A percentile compares a stretch with the other conserved stretches of the same genome.
Conservation (phyloP, 306 rosid species). For the Delonix regia region DNA sequence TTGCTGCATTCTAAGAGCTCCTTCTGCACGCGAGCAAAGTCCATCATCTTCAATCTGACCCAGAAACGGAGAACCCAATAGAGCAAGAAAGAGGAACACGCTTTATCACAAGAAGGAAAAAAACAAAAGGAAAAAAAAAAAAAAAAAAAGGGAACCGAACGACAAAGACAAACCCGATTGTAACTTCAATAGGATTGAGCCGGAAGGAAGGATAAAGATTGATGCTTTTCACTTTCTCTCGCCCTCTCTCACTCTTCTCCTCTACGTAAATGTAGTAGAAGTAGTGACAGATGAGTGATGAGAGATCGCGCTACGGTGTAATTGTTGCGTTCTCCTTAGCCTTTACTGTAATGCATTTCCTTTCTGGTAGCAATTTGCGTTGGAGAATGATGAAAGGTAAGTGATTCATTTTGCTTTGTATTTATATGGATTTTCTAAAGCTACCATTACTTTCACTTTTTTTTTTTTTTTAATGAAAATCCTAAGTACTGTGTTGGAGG, state of each 20-base stretch:
- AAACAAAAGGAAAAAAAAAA: background rate
- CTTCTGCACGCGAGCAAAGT: conserved; percentile 92
- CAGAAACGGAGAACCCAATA: background rate
- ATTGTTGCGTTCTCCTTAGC: too few relatives aligned
- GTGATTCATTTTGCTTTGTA: too few relatives aligned
- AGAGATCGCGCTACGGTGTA: too few relatives aligned
- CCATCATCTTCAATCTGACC: conserved; percentile 71
- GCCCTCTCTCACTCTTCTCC: background rate
- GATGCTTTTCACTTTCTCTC: background rate
- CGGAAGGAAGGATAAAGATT: background rate
- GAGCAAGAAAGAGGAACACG: background rate
- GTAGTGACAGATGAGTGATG: too few relatives aligned
- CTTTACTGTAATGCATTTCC: too few relatives aligned
- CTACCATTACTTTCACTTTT: too few relatives aligned
- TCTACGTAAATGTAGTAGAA: background rate
- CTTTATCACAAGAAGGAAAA: background rate
- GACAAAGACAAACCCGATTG: too few relatives aligned
- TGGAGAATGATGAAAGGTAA: too few relatives aligned
- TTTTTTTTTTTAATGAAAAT: too few relatives aligned
- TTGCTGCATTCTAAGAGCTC: conserved; percentile 91
- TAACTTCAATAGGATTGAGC: background rate
- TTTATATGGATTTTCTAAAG: too few relatives aligned
- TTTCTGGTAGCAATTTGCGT: too few relatives aligned
- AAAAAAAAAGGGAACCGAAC: background rate
- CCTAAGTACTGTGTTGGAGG: too few relatives aligned